phyloP scores from a whole-genome alignment of 1,284 basidiomycete genomes.

The Hypsizygus ulmarius region DNA sequence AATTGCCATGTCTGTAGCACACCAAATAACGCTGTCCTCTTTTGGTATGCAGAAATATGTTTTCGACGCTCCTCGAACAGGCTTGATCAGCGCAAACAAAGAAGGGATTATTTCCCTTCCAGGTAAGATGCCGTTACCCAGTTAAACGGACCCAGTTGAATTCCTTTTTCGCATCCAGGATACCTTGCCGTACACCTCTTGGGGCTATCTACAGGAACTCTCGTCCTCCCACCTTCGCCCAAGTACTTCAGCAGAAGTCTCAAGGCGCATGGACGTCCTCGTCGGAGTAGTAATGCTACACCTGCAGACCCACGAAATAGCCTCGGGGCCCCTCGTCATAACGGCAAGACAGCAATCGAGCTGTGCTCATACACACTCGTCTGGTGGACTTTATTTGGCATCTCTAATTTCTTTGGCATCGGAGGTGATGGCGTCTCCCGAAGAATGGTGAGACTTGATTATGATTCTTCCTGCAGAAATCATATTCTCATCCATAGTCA shows the following conservation, averaged over 20 bases:
- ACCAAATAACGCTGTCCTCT: constrained; percentile 63
- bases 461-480: constrained; percentile 3
- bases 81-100: constrained; percentile 82
- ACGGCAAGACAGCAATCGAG: constrained; percentile 71
- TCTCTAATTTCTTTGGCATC: constrained; percentile 36
- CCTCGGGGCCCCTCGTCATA: constrained; percentile 43
- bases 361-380: constrained; percentile 73
- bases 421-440: constrained; percentile 64
- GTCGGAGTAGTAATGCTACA: constrained; percentile 18
- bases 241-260: constrained; percentile 60
- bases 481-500: constrained; percentile 27
- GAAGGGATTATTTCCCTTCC: constrained; percentile 84
- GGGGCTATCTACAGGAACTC: constrained; percentile 79
- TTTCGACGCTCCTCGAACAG: constrained; percentile 58
- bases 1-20: constrained; percentile 42
- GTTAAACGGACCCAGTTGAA: neutral
- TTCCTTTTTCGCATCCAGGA: constrained; percentile 44
- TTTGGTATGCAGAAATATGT: constrained; percentile 63
- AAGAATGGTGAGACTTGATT: constrained; percentile 57
- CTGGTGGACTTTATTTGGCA: constrained; percentile 71
- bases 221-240: constrained; percentile 78
- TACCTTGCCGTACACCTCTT: constrained; percentile 90
- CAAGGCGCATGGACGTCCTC: constrained; percentile 23
- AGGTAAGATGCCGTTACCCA: constrained; percentile 41
- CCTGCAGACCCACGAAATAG: constrained; percentile 15